A percentile compares a stretch with the other conserved stretches of the same genome.
Conservation (phyloP, 1,139 yeast species). For the Saccharomyces hybrid region DNA sequence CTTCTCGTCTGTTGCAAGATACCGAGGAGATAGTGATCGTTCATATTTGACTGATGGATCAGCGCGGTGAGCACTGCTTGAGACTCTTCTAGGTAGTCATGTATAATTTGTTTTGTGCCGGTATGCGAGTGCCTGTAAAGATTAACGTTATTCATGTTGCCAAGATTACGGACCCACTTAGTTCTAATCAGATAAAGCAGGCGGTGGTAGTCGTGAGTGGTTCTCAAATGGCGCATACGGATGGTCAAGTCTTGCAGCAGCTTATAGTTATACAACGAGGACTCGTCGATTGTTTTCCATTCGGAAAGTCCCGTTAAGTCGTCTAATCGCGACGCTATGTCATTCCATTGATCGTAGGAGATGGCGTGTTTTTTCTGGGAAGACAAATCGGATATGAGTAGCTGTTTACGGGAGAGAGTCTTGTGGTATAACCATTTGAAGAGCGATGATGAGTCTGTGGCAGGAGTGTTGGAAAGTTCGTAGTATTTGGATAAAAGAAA, state of each 20-base stretch:
- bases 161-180: slow-evolving; percentile 76
- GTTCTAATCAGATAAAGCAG: slow-evolving; percentile 73
- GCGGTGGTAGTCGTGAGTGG: slow-evolving; percentile 47
- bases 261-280: slow-evolving; percentile 64
- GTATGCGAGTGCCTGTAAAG: slow-evolving; percentile 71
- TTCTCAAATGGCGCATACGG: slow-evolving; percentile 58
- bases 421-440: not conserved
- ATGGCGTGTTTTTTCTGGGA: slow-evolving; percentile 48
- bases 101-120: slow-evolving; percentile 80
- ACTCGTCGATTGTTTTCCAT: slow-evolving; percentile 63
- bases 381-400: not conserved
- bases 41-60: slow-evolving; percentile 41
- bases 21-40: slow-evolving; percentile 63
- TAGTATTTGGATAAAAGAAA: slow-evolving; percentile 16
- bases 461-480: slow-evolving; percentile 3
- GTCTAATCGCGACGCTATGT: slow-evolving; percentile 58
- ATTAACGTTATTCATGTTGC: slow-evolving; percentile 78
- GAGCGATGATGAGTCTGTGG: not conserved
- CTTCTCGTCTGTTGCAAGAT: slow-evolving; percentile 82
- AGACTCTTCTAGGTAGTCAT: slow-evolving; percentile 77
- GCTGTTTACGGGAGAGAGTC: not conserved
- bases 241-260: slow-evolving; percentile 47
- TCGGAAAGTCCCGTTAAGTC: slow-evolving; percentile 45
- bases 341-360: slow-evolving; percentile 66
- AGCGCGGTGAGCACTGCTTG: slow-evolving; percentile 47